Evolutionary conservation across 1,139 yeast genomes (phyloP).

Genomic region (Yamadazyma diddensiae): DNA sequence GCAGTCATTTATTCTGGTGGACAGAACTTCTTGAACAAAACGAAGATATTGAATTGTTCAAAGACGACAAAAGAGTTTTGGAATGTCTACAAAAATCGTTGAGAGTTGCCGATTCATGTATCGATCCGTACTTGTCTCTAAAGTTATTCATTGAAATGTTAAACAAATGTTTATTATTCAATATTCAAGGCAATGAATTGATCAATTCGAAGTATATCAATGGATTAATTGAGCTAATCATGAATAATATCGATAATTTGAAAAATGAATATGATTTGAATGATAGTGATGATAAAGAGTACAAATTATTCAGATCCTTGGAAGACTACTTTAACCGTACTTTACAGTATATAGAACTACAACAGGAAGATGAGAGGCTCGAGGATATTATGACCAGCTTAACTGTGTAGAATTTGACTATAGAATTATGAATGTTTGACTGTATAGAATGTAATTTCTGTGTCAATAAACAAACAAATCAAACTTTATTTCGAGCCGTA

Average conservation of each 20-base stretch:
- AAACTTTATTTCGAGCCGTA: no score
- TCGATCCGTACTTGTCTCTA: conserved; percentile 76
- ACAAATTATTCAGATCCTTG: conserved; percentile 30
- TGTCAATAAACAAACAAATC: no score
- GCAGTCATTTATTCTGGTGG: conserved; percentile 96
- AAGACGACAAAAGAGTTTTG: conserved; percentile 43
- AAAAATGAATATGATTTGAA: conserved; percentile 23
- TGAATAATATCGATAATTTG: conserved; percentile 66
- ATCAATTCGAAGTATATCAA: conserved; percentile 75
- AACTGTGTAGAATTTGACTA: not conserved
- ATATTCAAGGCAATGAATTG: conserved; percentile 74
- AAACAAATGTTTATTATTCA: conserved; percentile 79
- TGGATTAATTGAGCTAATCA: conserved; percentile 81
- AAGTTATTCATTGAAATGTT: conserved; percentile 87
- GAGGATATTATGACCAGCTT: conserved; percentile 22
- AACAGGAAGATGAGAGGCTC: conserved; percentile 59
- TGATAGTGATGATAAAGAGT: conserved; percentile 28
- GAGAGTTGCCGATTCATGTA: conserved; percentile 88
- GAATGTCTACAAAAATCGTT: conserved; percentile 62
- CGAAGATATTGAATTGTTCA: conserved; percentile 36
- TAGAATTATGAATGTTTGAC: not conserved
- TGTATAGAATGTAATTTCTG: not conserved
- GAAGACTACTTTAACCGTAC: conserved; percentile 59
- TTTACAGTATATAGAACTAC: conserved; percentile 60
- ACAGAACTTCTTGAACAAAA: conserved; percentile 45